These are phyloP conservation scores for Hsuehochloa calcarea DNA, from an alignment of 176 grass and related monocot species.

Conservation along the genomic window DNA sequence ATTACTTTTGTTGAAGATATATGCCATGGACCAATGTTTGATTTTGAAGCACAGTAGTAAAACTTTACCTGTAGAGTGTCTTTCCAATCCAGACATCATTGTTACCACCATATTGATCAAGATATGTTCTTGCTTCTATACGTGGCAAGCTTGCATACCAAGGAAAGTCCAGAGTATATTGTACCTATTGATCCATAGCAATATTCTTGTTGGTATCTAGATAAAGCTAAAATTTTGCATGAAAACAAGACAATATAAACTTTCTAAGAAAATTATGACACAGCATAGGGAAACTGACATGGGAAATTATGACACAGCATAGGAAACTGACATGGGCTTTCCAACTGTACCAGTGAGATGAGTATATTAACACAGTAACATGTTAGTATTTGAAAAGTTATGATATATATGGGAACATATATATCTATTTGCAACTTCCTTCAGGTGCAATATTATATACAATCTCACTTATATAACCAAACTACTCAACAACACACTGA, in stretches of 20 bases:
- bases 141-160: constrained; percentile 82
- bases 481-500: background rate
- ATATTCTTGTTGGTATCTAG: background rate
- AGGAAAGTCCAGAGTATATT: constrained; percentile 73
- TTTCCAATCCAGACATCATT: constrained; percentile 91
- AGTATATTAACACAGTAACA: too few relatives aligned
- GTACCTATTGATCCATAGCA: constrained; percentile 43
- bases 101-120: constrained; percentile 79
- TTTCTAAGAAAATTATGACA: too few relatives aligned
- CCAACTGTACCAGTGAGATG: too few relatives aligned
- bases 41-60: background rate
- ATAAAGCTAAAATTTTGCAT: background rate
- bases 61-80: constrained; percentile 75
- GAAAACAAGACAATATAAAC: too few relatives aligned
- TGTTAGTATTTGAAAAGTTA: background rate
- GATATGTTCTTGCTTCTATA: constrained; percentile 72
- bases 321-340: too few relatives aligned
- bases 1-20: background rate
- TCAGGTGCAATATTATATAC: background rate
- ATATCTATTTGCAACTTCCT: background rate
- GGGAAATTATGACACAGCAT: too few relatives aligned
- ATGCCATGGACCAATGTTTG: background rate
- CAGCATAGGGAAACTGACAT: too few relatives aligned
- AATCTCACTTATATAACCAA: background rate
- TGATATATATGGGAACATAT: background rate